Evolutionary conservation across 176 grass and related monocot species (phyloP).

Genomic region (Dendrocalamus sinicus): DNA sequence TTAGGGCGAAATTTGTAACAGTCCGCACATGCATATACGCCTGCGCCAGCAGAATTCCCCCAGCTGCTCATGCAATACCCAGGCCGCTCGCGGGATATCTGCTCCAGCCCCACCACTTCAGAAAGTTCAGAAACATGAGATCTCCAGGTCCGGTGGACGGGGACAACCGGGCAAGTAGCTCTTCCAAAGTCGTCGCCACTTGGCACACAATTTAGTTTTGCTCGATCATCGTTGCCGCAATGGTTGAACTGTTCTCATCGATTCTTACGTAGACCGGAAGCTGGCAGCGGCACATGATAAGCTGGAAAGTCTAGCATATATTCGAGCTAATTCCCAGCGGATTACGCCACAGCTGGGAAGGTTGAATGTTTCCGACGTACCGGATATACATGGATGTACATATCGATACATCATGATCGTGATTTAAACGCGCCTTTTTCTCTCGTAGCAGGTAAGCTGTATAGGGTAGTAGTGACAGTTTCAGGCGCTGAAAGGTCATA

Average conservation of each 20-base stretch:
- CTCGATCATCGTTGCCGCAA: neutral
- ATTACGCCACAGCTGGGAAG: neutral
- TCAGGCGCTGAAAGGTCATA: conserved; percentile 19
- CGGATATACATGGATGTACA: neutral
- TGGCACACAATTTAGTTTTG: neutral
- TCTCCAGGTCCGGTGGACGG: neutral
- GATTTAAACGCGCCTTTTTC: neutral
- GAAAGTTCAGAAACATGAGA: neutral
- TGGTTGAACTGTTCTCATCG: neutral
- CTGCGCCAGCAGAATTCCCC: neutral
- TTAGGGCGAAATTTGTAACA: too few relatives aligned
- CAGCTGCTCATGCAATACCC: neutral
- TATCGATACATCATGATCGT: neutral
- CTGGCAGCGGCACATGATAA: neutral
- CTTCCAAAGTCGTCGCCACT: neutral
- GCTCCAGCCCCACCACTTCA: neutral
- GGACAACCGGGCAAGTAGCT: neutral
- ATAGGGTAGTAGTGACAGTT: neutral
- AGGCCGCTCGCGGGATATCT: neutral
- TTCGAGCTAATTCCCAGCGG: conserved; percentile 1
- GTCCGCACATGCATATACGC: neutral
- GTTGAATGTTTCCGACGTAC: conserved; percentile 35
- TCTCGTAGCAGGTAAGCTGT: neutral
- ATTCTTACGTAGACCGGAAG: neutral
- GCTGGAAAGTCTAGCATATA: neutral